These are phyloP conservation scores for Apiospora phragmitis DNA, from an alignment of 2,329 filamentous ascomycete species.

Conservation along the genomic window DNA sequence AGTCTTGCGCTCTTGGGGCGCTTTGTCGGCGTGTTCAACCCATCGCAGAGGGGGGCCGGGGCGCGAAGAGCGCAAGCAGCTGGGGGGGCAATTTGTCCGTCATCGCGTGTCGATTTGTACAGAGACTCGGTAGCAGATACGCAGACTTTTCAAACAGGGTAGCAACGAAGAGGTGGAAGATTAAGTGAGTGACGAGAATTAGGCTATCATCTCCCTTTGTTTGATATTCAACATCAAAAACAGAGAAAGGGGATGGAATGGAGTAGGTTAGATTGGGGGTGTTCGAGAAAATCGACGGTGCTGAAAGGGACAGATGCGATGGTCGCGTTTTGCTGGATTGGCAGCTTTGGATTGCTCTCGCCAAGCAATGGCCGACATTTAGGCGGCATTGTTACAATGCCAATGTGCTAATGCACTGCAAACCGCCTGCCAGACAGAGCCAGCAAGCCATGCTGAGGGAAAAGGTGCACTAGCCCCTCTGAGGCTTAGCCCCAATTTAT, in stretches of 20 bases:
- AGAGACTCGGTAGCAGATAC: neutral
- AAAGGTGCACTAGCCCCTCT: neutral
- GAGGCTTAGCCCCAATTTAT: neutral
- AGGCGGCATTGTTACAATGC: constrained; percentile 3
- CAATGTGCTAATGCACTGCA: neutral
- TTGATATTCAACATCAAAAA: neutral
- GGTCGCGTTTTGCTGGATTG: neutral
- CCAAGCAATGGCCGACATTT: constrained; percentile 10
- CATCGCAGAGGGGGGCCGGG: constrained; percentile 89
- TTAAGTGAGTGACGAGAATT: neutral
- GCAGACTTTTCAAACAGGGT: neutral
- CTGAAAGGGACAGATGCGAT: constrained; percentile 9
- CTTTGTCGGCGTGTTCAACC: constrained; percentile 78
- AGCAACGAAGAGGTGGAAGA: neutral
- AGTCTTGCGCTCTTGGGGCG: constrained; percentile 80
- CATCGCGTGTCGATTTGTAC: constrained; percentile 53
- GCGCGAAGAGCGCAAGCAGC: constrained; percentile 90
- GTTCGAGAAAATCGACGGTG: neutral
- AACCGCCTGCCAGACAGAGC: neutral
- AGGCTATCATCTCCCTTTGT: neutral
- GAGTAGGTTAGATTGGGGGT: too few relatives aligned
- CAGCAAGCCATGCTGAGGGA: too few relatives aligned
- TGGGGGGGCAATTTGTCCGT: constrained; percentile 95
- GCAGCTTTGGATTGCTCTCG: constrained; percentile 3
- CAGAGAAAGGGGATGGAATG: neutral